A percentile compares a stretch with the other conserved stretches of the same genome.
These are phyloP conservation scores for Trichoderma sp. DNA, from an alignment of 2,329 filamentous ascomycete species.

Conservation along the genomic window DNA sequence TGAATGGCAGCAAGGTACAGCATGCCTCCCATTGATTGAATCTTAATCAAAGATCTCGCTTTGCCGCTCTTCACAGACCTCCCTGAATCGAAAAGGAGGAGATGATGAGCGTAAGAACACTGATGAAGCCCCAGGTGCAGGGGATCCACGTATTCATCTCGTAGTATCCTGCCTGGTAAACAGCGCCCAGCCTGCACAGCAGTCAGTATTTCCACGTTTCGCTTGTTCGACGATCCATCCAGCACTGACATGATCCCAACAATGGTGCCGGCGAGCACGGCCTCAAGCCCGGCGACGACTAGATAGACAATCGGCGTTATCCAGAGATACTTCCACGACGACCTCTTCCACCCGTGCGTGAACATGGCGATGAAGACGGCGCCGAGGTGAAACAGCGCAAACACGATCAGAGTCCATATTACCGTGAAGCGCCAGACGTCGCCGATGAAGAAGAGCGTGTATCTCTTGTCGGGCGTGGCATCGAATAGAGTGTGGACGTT, in stretches of 20 bases:
- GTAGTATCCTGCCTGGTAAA: conserved; percentile 80
- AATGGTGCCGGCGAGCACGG: conserved; percentile 73
- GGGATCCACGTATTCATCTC: conserved; percentile 94
- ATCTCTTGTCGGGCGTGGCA: conserved; percentile 39
- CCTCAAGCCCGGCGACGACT: conserved; percentile 70
- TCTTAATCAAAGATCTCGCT: background rate
- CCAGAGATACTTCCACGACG: conserved; percentile 63
- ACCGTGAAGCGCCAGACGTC: conserved; percentile 88
- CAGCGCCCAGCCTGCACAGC: conserved; percentile 64
- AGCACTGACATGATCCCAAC: conserved; percentile 70
- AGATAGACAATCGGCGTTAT: conserved; percentile 68
- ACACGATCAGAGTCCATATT: conserved; percentile 80
- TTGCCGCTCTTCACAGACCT: conserved; percentile 57
- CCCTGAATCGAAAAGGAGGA: conserved; percentile 93
- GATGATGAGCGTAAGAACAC: conserved; percentile 75
- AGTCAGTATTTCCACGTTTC: background rate
- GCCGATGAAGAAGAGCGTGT: conserved; percentile 66
- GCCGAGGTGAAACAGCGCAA: conserved; percentile 68
- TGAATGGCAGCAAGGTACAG: background rate
- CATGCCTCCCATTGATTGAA: background rate
- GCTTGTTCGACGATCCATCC: background rate
- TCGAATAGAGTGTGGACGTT: conserved; percentile 63
- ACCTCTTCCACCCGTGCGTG: conserved; percentile 62
- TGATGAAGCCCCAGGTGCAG: conserved; percentile 82
- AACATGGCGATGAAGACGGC: conserved; percentile 69